phyloP scores from a whole-genome alignment of 768 basidiomycete species.

The Amanita jacksonii region DNA sequence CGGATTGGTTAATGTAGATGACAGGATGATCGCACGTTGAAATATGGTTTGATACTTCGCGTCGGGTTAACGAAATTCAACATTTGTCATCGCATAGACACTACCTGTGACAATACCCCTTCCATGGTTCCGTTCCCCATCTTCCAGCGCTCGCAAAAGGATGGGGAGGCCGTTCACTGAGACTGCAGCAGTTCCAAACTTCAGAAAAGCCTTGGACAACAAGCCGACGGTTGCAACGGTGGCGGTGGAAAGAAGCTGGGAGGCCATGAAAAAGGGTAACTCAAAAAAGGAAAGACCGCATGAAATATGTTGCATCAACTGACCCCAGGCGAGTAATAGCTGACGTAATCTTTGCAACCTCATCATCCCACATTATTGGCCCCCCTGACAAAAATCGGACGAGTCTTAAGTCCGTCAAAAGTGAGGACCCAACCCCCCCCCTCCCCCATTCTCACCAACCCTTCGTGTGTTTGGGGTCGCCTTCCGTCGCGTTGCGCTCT shows the following conservation, averaged over 20 bases:
- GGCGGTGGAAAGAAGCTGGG: constrained; percentile 40
- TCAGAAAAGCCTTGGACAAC: constrained; percentile 69
- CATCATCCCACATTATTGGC: not conserved
- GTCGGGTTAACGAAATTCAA: not conserved
- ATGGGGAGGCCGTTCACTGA: constrained; percentile 61
- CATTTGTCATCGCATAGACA: constrained; percentile 14
- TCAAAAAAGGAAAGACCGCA: too few species aligned
- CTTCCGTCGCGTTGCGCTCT: constrained; percentile 17
- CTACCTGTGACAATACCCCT: constrained; percentile 69
- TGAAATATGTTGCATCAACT: constrained; percentile 8
- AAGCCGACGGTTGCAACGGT: constrained; percentile 65
- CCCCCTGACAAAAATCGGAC: constrained; percentile 2
- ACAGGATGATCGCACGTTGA: too few species aligned
- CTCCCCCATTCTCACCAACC: constrained; percentile 5
- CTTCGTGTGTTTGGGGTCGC: constrained; percentile 10
- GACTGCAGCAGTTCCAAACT: constrained; percentile 55
- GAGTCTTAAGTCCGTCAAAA: not conserved
- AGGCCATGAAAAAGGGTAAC: too few species aligned
- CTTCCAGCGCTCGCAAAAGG: constrained; percentile 52
- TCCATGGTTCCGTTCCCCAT: constrained; percentile 32
- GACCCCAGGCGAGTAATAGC: constrained; percentile 4
- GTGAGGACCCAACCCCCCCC: too few species aligned
- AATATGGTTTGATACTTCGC: constrained; percentile 82
- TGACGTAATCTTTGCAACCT: constrained; percentile 4
- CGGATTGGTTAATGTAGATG: too few species aligned